Conservation (phyloP, 192 early-diverging fungal species). For the Fimicolochytrium jonesii region DNA sequence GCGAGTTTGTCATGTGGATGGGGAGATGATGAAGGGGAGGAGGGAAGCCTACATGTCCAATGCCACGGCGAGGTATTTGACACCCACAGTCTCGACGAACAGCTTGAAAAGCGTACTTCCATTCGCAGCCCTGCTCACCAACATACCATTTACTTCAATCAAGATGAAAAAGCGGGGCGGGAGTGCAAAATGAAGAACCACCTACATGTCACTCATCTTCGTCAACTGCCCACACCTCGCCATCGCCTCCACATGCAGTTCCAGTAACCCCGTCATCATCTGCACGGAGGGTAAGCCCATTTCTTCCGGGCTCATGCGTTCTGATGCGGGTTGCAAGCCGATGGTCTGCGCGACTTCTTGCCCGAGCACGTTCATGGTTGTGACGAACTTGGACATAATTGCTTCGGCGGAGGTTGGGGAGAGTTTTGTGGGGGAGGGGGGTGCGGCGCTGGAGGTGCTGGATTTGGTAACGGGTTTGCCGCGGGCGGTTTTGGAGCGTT, state of each 20-base stretch:
- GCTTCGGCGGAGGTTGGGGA: constrained; percentile 21
- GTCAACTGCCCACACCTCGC: constrained; percentile 75
- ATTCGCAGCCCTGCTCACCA: constrained; percentile 66
- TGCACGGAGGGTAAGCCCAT: constrained; percentile 31
- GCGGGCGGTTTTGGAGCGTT: constrained; percentile 9
- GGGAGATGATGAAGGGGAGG: too few relatives aligned
- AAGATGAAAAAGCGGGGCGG: neutral
- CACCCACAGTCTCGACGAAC: constrained; percentile 74
- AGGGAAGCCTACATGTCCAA: constrained; percentile 75
- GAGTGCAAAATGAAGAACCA: neutral
- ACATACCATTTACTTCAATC: neutral
- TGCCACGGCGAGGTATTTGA: constrained; percentile 76
- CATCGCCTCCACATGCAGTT: constrained; percentile 44
- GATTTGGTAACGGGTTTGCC: constrained; percentile 15
- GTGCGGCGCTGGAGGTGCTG: neutral
- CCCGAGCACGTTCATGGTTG: constrained; percentile 22
- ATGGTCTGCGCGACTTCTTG: constrained; percentile 16
- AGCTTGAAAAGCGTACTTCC: constrained; percentile 66
- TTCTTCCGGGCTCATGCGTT: constrained; percentile 22
- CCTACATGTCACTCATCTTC: constrained; percentile 54
- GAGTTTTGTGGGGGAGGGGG: constrained; percentile 16
- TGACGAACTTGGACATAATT: constrained; percentile 21
- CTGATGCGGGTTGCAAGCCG: constrained; percentile 14
- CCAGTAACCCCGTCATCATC: constrained; percentile 28
- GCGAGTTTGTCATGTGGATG: too few relatives aligned